Conservation (phyloP, 116 monocot species). For the Dioscorea cayenensis region DNA sequence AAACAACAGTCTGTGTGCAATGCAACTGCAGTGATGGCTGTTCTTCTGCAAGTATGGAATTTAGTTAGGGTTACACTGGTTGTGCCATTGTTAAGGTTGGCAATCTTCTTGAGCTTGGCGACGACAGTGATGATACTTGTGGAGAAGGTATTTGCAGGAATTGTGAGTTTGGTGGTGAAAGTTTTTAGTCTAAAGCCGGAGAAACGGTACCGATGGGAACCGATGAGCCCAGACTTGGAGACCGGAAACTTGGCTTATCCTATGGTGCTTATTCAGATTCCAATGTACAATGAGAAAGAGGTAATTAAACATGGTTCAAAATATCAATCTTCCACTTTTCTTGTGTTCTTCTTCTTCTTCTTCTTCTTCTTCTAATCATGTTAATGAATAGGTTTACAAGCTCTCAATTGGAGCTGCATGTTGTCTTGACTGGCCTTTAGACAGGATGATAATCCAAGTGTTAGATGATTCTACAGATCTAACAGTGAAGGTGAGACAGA, state of each 20-base stretch:
- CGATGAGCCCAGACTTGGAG: slow-evolving; percentile 41
- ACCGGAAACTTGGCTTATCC: slow-evolving; percentile 29
- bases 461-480: slow-evolving; percentile 82
- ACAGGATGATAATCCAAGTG: slow-evolving; percentile 68
- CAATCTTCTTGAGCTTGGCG: not conserved
- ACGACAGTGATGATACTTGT: slow-evolving; percentile 5
- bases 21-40: not conserved
- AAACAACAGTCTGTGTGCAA: no score
- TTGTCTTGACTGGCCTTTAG: slow-evolving; percentile 51
- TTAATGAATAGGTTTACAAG: slow-evolving; percentile 54
- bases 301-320: not conserved
- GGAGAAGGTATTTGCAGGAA: slow-evolving; percentile 8
- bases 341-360: not conserved
- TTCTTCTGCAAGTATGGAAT: not conserved
- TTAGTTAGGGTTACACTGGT: not conserved
- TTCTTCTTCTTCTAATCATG: not conserved
- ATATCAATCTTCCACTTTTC: not conserved
- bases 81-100: not conserved
- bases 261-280: slow-evolving; percentile 76
- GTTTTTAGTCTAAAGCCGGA: slow-evolving; percentile 7
- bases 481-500: slow-evolving; percentile 34
- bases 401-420: slow-evolving; percentile 78
- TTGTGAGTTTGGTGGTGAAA: not conserved
- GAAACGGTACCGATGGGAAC: slow-evolving; percentile 2
- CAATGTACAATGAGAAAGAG: slow-evolving; percentile 73